These are phyloP conservation scores for Naganishia kalamii DNA, from an alignment of 768 basidiomycete species.

Conservation along the genomic window DNA sequence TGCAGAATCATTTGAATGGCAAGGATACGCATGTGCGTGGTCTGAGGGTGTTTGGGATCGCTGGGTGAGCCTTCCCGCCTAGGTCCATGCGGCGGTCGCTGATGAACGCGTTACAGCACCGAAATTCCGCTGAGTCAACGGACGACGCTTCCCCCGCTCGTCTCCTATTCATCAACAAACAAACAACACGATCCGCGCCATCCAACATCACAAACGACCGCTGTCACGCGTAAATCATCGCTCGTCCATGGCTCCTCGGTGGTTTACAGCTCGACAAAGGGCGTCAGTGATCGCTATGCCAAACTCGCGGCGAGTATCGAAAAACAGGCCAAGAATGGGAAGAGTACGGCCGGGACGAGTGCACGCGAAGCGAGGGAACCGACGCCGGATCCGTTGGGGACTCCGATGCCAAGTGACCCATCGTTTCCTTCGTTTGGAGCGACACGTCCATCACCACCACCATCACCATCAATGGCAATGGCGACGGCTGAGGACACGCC, in stretches of 20 bases:
- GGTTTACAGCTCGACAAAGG: background rate
- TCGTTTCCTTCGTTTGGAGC: too few relatives aligned
- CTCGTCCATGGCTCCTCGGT: background rate
- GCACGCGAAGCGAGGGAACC: background rate
- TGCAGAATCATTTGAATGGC: constrained; percentile 94
- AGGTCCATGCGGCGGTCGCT: background rate
- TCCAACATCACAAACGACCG: constrained; percentile 4
- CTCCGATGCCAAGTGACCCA: too few relatives aligned
- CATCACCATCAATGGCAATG: background rate
- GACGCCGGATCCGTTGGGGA: background rate
- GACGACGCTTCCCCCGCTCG: background rate
- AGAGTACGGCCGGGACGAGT: background rate
- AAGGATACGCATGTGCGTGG: constrained; percentile 98
- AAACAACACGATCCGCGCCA: constrained; percentile 7
- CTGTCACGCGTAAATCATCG: constrained; percentile 1
- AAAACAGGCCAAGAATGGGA: background rate
- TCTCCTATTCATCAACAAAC: background rate
- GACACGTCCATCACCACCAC: background rate
- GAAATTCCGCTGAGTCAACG: constrained; percentile 7
- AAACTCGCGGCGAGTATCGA: background rate
- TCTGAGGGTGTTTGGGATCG: constrained; percentile 73
- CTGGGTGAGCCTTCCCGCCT: constrained; percentile 56
- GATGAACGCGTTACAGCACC: background rate
- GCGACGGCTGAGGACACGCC: background rate
- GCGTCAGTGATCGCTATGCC: background rate